Base-by-base conservation (phyloP, 495 filamentous ascomycete genomes). In the Pseudevernia furfuracea region DNA sequence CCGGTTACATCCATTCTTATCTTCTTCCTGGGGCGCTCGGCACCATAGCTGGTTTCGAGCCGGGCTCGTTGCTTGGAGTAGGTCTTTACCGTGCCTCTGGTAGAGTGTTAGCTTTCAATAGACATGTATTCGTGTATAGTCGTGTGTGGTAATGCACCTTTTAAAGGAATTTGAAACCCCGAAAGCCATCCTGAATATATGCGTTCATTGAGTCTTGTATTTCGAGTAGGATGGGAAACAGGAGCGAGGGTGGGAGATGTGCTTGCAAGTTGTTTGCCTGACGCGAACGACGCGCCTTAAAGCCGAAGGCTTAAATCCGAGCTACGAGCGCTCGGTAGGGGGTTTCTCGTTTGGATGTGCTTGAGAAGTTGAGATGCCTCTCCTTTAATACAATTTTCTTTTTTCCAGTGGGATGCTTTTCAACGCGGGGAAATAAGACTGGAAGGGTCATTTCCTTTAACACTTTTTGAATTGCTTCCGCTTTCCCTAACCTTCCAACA, bases 151-250 rank as follows among this genome's bases (percentile, higher is more conserved):
- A 8, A 66, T 71, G 28, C 74, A 83, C 80, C 80, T 76, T 74
- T 81, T 83, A 62, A 82, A 83, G 67, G 80, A 83, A 75, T 83
- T 83, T 68, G 80, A 81, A 65, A 83, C 80, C 64, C 79, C 81
- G 73, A 78, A 83, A 74, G 80, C 79, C 80, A 83, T 83, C 69
- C 72, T 75, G 72, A 70, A 6, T 73, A 65, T 67, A 69, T 67
- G 55, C 66, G 64, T 34, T 17, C 1, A 6, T 3, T 64, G 8
- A 8, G 21, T 25, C 15, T 48, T 12, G 6, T n/a, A 21, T 28
- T 53, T 17, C 15, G 23, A 10, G 10, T n/a, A 3, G 36, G 30
- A 9, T 21, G 17, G 23, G 43, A 8, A 43, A 46, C 39, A 43
- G 48, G 23, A 44, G 49, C 36, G 23, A 44, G 49, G 37, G 61